Evolutionary conservation across 305 asterid genomes (phyloP).

Genomic region (Ilex paraguariensis): DNA sequence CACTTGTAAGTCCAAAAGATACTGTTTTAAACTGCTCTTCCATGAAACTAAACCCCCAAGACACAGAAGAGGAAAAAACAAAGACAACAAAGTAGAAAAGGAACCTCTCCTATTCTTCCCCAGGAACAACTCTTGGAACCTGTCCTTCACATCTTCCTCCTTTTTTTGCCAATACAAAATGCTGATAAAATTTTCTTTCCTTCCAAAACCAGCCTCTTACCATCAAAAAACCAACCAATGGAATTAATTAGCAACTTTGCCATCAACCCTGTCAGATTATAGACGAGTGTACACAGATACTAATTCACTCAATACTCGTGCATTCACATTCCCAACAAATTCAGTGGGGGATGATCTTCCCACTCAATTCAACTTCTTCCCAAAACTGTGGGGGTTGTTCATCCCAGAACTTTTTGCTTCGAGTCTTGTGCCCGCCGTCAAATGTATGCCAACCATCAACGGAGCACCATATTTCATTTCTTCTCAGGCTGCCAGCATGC

Average conservation of each 20-base stretch:
- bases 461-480: constrained; percentile 45
- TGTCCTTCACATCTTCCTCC: constrained; percentile 11
- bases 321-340: constrained; percentile 15
- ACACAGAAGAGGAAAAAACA: constrained; percentile 12
- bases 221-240: constrained; percentile 8
- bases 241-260: constrained; percentile 14
- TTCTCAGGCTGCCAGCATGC: constrained; percentile 94
- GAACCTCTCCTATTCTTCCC: constrained; percentile 35
- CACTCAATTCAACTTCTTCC: constrained; percentile 3
- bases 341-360: constrained; percentile 15
- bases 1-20: constrained; percentile 41
- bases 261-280: constrained; percentile 21
- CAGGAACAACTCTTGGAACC: constrained; percentile 12
- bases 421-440: constrained; percentile 1
- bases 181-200: constrained; percentile 4
- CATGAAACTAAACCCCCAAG: constrained; percentile 25
- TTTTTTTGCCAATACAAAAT: constrained; percentile 21
- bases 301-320: constrained; percentile 1
- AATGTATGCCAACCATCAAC: not conserved
- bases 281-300: constrained; percentile 13
- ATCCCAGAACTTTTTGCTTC: not conserved
- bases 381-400: constrained; percentile 20
- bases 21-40: constrained; percentile 22
- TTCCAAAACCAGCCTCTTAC: constrained; percentile 14
- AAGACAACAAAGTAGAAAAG: constrained; percentile 15